phyloP scores from a whole-genome alignment of 108 stramenopile species.

The Cyclostephanos invisitatus region DNA sequence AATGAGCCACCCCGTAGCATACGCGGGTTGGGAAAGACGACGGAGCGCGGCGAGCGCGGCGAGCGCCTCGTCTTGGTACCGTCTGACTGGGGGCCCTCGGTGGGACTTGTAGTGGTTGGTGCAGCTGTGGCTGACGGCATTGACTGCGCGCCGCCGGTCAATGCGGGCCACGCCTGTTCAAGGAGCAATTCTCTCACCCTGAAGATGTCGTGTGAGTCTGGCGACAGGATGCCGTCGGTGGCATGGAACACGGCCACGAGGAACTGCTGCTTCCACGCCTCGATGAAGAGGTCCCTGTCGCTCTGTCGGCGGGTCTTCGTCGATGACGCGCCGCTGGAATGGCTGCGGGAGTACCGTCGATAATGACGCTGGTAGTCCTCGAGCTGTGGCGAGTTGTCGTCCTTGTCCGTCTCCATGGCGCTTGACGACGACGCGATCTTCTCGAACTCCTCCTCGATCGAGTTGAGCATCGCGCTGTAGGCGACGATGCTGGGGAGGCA shows the following conservation, averaged over 20 bases:
- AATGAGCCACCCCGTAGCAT: constrained; percentile 21
- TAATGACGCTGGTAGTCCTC: constrained; percentile 50
- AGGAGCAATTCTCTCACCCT: constrained; percentile 31
- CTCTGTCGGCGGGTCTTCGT: background rate
- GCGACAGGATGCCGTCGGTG: constrained; percentile 31
- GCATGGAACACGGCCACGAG: constrained; percentile 30
- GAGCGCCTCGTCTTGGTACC: constrained; percentile 15
- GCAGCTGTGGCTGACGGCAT: background rate
- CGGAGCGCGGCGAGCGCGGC: constrained; percentile 42
- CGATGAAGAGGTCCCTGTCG: constrained; percentile 27
- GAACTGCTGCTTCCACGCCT: constrained; percentile 40
- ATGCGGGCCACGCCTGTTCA: constrained; percentile 8
- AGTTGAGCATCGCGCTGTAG: constrained; percentile 64
- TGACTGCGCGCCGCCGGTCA: background rate
- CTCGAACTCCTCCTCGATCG: constrained; percentile 49
- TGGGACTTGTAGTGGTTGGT: background rate
- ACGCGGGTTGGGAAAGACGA: constrained; percentile 17
- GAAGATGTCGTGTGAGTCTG: constrained; percentile 32
- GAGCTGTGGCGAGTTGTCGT: constrained; percentile 22
- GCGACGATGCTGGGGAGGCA: constrained; percentile 58
- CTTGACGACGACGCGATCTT: constrained; percentile 7
- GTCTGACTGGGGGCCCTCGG: constrained; percentile 20
- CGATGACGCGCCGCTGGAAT: constrained; percentile 1
- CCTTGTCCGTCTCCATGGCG: constrained; percentile 15
- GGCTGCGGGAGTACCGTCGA: constrained; percentile 32